A percentile compares a stretch with the other conserved stretches of the same genome.
Conservation (phyloP, 1,284 basidiomycete species). For the Malassezia psittaci region DNA sequence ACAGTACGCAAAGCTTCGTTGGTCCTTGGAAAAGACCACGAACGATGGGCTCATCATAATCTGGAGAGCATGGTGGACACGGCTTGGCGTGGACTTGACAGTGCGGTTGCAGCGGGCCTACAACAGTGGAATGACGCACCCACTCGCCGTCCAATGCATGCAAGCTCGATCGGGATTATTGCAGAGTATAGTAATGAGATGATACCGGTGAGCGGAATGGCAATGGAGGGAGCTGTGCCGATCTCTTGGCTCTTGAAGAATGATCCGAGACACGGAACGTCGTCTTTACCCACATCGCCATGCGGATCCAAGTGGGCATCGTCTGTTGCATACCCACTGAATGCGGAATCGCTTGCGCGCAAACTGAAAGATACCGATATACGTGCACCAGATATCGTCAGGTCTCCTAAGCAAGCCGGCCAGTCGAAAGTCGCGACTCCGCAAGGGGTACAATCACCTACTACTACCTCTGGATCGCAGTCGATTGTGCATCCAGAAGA, state of each 20-base stretch:
- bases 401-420: background rate
- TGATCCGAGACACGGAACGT: background rate
- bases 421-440: background rate
- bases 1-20: constrained; percentile 29
- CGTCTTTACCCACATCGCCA: background rate
- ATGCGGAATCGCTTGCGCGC: background rate
- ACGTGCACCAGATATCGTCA: background rate
- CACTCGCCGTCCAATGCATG: constrained; percentile 6
- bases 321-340: background rate
- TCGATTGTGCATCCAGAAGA: background rate
- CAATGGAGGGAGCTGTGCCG: constrained; percentile 3
- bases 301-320: background rate
- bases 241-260: background rate
- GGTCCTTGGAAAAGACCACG: constrained; percentile 42
- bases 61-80: constrained; percentile 22
- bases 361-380: background rate
- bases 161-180: constrained; percentile 9
- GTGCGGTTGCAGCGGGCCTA: background rate
- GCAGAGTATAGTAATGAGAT: background rate
- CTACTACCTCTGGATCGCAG: background rate
- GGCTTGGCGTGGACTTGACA: constrained; percentile 16
- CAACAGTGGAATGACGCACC: constrained; percentile 1
- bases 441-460: background rate
- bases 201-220: background rate
- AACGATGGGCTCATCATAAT: constrained; percentile 38